These are phyloP conservation scores for Ulota crispa DNA, from an alignment of 225 moss, liverwort and hornwort genomes.

Conservation along the genomic window DNA sequence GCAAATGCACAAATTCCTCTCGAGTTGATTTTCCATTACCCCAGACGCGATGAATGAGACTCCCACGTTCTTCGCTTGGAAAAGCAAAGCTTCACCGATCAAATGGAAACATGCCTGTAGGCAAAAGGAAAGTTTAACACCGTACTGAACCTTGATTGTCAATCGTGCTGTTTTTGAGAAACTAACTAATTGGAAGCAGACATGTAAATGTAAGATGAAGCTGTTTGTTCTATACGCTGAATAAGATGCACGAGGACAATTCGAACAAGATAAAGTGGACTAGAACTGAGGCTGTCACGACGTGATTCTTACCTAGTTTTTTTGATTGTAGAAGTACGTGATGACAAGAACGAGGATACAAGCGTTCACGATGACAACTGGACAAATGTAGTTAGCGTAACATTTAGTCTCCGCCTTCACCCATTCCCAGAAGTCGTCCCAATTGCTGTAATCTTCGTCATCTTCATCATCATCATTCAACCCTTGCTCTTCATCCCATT, in stretches of 20 bases:
- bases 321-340: conserved; percentile 35
- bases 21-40: neutral
- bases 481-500: conserved; percentile 50
- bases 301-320: conserved; percentile 29
- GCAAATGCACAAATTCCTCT: neutral
- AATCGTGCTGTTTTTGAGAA: neutral
- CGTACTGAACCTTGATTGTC: neutral
- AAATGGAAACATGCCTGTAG: neutral
- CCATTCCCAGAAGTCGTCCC: conserved; percentile 56
- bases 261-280: neutral
- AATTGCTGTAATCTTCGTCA: conserved; percentile 9
- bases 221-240: neutral
- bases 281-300: neutral
- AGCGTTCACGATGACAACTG: conserved; percentile 51
- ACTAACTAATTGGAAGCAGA: neutral
- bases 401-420: conserved; percentile 60
- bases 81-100: neutral
- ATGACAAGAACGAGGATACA: conserved; percentile 40
- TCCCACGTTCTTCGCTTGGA: neutral
- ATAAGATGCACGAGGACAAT: neutral
- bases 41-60: neutral
- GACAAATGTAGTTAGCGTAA: conserved; percentile 64
- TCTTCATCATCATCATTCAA: conserved; percentile 32
- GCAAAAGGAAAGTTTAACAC: neutral
- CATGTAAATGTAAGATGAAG: neutral